A percentile compares a stretch with the other conserved stretches of the same genome.
Evolutionary conservation across 805 yeast species (phyloP).

Genomic region (Saccharomycopsis fibuligera): DNA sequence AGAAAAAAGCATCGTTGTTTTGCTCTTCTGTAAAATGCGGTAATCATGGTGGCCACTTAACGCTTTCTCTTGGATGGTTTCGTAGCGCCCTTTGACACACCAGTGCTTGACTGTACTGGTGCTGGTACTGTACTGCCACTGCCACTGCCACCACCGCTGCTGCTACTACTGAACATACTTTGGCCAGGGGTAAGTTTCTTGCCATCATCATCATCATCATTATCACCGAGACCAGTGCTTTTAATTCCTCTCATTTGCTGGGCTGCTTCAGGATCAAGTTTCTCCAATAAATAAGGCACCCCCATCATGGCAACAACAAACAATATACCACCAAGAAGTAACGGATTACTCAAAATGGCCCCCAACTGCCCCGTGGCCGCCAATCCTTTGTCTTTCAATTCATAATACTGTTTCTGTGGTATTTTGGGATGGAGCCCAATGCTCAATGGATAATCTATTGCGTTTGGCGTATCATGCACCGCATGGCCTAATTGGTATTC

Average conservation of each 20-base stretch:
- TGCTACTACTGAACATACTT: too few relatives aligned
- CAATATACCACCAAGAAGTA: slow-evolving; percentile 13
- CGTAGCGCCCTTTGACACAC: not conserved
- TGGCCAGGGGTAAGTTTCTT: not conserved
- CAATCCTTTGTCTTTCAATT: slow-evolving; percentile 19
- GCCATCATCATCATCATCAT: not conserved
- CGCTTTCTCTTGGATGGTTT: too few relatives aligned
- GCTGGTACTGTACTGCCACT: not conserved
- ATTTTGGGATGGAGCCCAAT: not conserved
- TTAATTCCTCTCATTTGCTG: slow-evolving; percentile 7
- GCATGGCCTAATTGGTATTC: slow-evolving; percentile 13
- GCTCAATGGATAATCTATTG: slow-evolving; percentile 15
- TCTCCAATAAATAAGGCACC: slow-evolving; percentile 14
- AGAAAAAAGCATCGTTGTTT: too few relatives aligned
- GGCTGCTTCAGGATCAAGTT: slow-evolving; percentile 20
- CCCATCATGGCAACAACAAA: slow-evolving; percentile 7
- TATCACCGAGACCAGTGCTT: not conserved
- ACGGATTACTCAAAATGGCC: slow-evolving; percentile 13
- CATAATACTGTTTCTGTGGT: slow-evolving; percentile 13
- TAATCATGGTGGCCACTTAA: too few relatives aligned
- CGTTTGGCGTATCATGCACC: slow-evolving; percentile 2
- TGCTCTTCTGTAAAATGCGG: too few relatives aligned
- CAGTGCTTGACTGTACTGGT: not conserved
- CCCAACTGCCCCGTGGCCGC: slow-evolving; percentile 22
- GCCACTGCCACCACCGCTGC: not conserved